These are phyloP conservation scores for Phanerodontia chrysosporium DNA, from an alignment of 768 basidiomycete species.

Conservation along the genomic window DNA sequence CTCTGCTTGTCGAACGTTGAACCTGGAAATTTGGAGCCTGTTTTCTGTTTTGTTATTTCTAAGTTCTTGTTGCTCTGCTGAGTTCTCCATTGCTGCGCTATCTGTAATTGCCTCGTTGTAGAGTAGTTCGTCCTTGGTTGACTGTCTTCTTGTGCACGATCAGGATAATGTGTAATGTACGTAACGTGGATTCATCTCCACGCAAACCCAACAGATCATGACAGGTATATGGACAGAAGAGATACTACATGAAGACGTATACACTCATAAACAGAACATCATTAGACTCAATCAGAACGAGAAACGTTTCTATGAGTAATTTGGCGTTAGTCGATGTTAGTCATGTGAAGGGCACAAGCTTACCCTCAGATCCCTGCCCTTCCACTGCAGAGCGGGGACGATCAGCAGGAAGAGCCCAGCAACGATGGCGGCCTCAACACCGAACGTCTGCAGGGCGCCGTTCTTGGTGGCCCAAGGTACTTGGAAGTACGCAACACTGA, in stretches of 20 bases:
- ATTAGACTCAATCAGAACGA: background rate
- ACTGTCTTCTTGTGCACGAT: background rate
- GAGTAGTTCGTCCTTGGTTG: background rate
- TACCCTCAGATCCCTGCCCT: conserved; percentile 44
- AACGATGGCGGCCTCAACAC: conserved; percentile 59
- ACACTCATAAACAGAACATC: background rate
- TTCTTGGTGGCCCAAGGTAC: conserved; percentile 58
- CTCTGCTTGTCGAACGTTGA: background rate
- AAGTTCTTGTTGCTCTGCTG: background rate
- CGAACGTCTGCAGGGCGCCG: conserved; percentile 60
- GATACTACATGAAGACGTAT: background rate
- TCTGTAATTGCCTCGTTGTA: background rate
- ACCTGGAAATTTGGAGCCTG: background rate
- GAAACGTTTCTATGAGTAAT: conserved; percentile 1
- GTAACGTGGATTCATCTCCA: background rate
- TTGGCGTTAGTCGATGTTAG: too few species aligned
- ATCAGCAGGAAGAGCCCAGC: conserved; percentile 46
- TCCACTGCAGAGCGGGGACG: conserved; percentile 48
- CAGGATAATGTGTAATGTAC: background rate
- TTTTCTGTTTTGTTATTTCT: background rate
- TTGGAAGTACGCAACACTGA: conserved; percentile 64
- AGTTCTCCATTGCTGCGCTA: background rate
- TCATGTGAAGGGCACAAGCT: too few species aligned
- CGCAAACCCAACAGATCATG: background rate
- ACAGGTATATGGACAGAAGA: too few species aligned